Conservation (phyloP, 2,329 filamentous ascomycete species). For the Botryosphaeria agaves region DNA sequence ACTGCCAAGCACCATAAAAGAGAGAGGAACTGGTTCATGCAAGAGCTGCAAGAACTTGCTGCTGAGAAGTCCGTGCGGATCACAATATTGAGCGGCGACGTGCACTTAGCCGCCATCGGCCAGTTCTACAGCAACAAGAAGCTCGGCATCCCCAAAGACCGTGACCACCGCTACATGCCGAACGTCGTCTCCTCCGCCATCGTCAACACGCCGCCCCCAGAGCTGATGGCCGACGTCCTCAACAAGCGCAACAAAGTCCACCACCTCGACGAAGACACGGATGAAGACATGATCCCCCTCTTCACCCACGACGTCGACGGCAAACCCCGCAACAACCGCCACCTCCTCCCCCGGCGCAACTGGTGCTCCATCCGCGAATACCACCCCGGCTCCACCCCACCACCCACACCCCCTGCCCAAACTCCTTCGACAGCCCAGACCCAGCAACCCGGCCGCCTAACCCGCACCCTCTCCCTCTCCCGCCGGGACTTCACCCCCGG, state of each 20-base stretch:
- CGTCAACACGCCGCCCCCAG: slow-evolving; percentile 76
- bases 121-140: slow-evolving; percentile 92
- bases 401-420: slow-evolving; percentile 39
- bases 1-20: slow-evolving; percentile 87
- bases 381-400: slow-evolving; percentile 58
- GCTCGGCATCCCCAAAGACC: slow-evolving; percentile 65
- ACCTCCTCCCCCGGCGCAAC: slow-evolving; percentile 74
- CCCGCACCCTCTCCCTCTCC: slow-evolving; percentile 14
- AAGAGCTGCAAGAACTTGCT: slow-evolving; percentile 83
- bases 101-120: slow-evolving; percentile 80
- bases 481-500: slow-evolving; percentile 17
- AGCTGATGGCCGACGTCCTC: slow-evolving; percentile 75
- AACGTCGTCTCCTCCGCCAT: slow-evolving; percentile 92
- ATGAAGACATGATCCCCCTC: slow-evolving; percentile 91
- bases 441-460: slow-evolving; percentile 12
- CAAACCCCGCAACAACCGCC: slow-evolving; percentile 79
- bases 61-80: slow-evolving; percentile 83
- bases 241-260: slow-evolving; percentile 78
- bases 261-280: slow-evolving; percentile 52
- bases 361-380: slow-evolving; percentile 91
- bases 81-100: slow-evolving; percentile 85
- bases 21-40: slow-evolving; percentile 72
- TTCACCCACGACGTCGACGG: slow-evolving; percentile 82
- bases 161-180: slow-evolving; percentile 90
- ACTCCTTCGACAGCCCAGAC: background rate